Base-by-base conservation (phyloP, 139 green algal genomes). In the Tetradesmus obliquus region DNA sequence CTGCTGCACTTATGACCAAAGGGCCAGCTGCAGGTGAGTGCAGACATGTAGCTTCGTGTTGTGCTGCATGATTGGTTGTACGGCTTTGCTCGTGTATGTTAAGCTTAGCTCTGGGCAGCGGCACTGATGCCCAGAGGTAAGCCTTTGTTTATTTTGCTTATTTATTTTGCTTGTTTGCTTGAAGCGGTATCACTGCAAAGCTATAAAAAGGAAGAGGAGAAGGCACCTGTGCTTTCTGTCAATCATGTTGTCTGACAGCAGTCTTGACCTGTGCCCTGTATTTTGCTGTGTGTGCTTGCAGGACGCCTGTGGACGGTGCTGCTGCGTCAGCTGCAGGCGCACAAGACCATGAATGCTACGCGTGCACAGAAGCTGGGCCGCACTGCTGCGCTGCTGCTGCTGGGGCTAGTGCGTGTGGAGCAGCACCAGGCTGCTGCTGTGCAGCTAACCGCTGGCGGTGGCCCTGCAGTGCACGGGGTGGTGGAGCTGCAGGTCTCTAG, bases 401-500 rank as follows among this genome's bases (percentile, higher is more conserved):
- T 82, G 62, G 85, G 85, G 13, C 17, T 89, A 17, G 45, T 82
- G 62, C 32, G 13, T 17, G 45, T 82, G 5, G 85, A 89, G 85
- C 32, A 66, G 85, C 62, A 66, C 13, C 85, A 89, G 85, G 62
- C 62, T 8, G 17, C 62, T 66, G 85, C 85, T 45, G 62, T 57
- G 72, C 53, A n/a, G 72, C 45, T 89, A 45, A 72, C 51, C 51
- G 85, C 85, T 76, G 45, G 32, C 66, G 85, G 85, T 7, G 85
- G 85, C 5, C 85, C 85, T 55, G 32, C 32, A 19, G 85, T 89
- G 5, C 24, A 12, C 7, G 85, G 66, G 17, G 85, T 82, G 5
- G 85, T 82, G 66, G 45, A 82, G 7, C 85, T 89, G 22, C 85
- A 89, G 54, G 85, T 89, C 13, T 53, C 58, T 24, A 89, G 85